Conservation (phyloP, 23 red algal species). For the Agarophyton chilense region DNA sequence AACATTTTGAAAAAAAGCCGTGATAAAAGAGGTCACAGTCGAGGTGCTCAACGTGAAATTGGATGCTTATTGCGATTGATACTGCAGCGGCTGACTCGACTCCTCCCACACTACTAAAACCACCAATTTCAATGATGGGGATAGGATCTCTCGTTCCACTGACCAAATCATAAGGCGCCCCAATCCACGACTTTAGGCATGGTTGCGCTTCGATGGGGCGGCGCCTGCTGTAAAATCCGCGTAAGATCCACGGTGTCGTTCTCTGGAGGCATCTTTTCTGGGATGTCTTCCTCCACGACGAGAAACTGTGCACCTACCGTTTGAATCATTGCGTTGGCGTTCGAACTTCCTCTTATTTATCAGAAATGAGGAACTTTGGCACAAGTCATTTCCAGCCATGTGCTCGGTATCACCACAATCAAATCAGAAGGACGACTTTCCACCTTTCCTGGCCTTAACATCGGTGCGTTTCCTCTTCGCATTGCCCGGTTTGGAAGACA, state of each 20-base stretch:
- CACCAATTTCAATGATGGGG: conserved; percentile 27
- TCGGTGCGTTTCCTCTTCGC: neutral
- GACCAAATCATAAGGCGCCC: conserved; percentile 13
- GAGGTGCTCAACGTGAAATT: no score
- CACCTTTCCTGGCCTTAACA: no score
- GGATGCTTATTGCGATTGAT: neutral
- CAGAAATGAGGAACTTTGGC: neutral
- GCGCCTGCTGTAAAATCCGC: no score
- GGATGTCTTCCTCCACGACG: no score
- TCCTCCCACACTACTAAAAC: conserved; percentile 16
- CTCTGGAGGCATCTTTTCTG: no score
- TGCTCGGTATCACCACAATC: no score
- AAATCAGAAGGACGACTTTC: no score
- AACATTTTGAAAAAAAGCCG: conserved; percentile 19
- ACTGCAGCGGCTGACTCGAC: neutral
- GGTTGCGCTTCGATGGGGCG: no score
- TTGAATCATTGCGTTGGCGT: neutral
- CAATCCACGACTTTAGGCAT: no score
- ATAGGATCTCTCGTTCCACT: neutral
- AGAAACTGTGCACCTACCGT: no score
- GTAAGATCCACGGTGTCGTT: no score
- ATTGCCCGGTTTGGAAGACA: neutral
- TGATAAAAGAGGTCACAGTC: no score
- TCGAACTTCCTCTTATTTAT: neutral
- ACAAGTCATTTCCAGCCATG: neutral